A percentile compares a stretch with the other conserved stretches of the same genome.
phyloP scores from a whole-genome alignment of 2,329 filamentous ascomycete genomes.

The Dothidotthia symphoricarpi region DNA sequence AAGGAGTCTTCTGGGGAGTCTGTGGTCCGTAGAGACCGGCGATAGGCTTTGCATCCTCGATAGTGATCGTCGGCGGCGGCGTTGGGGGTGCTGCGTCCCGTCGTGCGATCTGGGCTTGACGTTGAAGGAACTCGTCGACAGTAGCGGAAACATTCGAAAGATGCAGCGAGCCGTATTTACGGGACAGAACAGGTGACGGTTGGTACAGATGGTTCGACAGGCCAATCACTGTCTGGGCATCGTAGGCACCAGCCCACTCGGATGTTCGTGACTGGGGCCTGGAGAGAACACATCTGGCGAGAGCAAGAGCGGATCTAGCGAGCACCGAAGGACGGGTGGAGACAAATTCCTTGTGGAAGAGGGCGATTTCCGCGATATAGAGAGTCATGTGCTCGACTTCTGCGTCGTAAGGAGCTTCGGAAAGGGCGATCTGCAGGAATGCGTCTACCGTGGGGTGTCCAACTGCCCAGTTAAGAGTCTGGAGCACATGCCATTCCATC shows the following conservation, averaged over 20 bases:
- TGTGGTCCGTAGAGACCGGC: constrained; percentile 60
- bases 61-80: constrained; percentile 58
- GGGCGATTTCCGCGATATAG: constrained; percentile 90
- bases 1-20: constrained; percentile 75
- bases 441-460: constrained; percentile 95
- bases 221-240: constrained; percentile 64
- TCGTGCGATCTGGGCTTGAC: constrained; percentile 53
- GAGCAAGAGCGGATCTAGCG: constrained; percentile 79
- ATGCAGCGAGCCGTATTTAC: constrained; percentile 67
- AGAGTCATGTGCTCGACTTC: constrained; percentile 93
- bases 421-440: constrained; percentile 83
- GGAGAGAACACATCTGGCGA: constrained; percentile 81
- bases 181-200: constrained; percentile 64
- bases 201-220: constrained; percentile 65
- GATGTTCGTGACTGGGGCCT: constrained; percentile 72
- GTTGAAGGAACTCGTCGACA: constrained; percentile 65
- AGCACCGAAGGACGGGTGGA: constrained; percentile 88
- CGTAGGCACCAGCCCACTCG: constrained; percentile 71
- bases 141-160: constrained; percentile 63
- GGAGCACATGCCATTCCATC: constrained; percentile 99
- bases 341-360: constrained; percentile 97
- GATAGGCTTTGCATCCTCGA: constrained; percentile 49
- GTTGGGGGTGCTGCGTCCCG: constrained; percentile 51
- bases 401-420: constrained; percentile 70
- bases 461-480: constrained; percentile 94